Evolutionary conservation across 306 rosid genomes (phyloP), one percentile per base, ranked within the genome.

Genomic region (Sphenostylis stenocarpa): DNA sequence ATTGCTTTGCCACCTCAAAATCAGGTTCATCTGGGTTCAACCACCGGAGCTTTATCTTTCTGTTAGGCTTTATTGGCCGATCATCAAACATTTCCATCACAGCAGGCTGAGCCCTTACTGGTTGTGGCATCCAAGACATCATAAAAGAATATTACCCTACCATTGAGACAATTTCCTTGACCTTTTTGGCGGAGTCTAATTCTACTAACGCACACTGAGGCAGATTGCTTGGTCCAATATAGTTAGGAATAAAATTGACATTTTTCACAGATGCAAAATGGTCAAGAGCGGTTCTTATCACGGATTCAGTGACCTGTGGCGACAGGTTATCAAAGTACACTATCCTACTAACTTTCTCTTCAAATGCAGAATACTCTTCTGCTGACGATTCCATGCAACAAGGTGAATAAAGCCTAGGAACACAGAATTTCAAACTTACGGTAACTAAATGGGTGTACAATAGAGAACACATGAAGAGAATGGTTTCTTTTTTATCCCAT

Each of bases 91-190:
- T 90, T 52, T 87, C 93, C 7, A 14, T 76, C 63, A 51, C 79
- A 7, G 92, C 90, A 63, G 44, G 85, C 49, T 61, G 74, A 5
- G 91, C 93, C 81, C 91, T 88, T 66, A 86, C 92, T 0, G 96
- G 97, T 48, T 97, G 86, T 23, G 96, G 98, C 93, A 88, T 87
- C 80, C 98, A 97, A 34, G 87, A 75, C 76, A 94, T 87, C 98
- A 94, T 91, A 85, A 94, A 94, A 17, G 90, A 89, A 75, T 66
- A 77, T 26, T 85, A 79, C 0, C 52, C 5, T n/a, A 82, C 17
- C 84, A 73, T 79, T 1, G 82, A 56, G 55, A 82, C 20, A 41
- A 94, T 78, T 19, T 84, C 86, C 61, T 45, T 36, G 14, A 75
- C 97, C 86, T 90, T 84, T 81, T 83, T 83, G 4, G 48, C 6